Evolutionary conservation across 257 asterid genomes (phyloP).

Genomic region (Paraleonurus japonicus): DNA sequence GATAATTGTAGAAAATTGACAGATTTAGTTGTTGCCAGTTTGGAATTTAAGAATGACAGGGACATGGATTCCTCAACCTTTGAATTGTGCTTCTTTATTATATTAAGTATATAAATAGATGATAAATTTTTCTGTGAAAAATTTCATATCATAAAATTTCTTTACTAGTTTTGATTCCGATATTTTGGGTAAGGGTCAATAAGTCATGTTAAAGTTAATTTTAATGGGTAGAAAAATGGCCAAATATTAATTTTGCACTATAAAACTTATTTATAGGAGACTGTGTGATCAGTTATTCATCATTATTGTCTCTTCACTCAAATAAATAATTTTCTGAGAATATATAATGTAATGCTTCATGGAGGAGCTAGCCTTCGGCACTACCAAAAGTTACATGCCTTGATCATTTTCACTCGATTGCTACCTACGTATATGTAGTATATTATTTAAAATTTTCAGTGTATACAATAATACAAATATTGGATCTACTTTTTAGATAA

Average conservation of each 20-base stretch:
- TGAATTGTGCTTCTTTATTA: constrained; percentile 28
- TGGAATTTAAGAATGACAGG: constrained; percentile 22
- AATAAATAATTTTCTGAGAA: neutral
- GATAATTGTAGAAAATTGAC: too few species aligned
- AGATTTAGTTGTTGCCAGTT: constrained; percentile 43
- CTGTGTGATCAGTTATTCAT: too few species aligned
- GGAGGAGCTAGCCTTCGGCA: constrained; percentile 1
- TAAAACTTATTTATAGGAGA: too few species aligned
- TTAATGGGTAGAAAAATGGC: too few species aligned
- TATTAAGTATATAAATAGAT: constrained; percentile 19
- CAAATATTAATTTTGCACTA: too few species aligned
- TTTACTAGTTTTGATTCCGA: too few species aligned
- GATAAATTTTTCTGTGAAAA: too few species aligned
- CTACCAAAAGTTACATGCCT: constrained; percentile 5
- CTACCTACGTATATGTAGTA: neutral
- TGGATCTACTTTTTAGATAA: neutral
- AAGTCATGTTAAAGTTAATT: too few species aligned
- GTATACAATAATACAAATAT: neutral
- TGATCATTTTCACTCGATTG: constrained; percentile 4
- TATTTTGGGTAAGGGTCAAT: too few species aligned
- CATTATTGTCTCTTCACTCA: constrained; percentile 2
- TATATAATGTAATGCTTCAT: neutral
- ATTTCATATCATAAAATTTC: too few species aligned
- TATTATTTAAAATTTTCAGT: neutral
- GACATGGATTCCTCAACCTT: constrained; percentile 33